Evolutionary conservation across 75 land plant genomes (phyloP).

Genomic region (Cryptomeria japonica): DNA sequence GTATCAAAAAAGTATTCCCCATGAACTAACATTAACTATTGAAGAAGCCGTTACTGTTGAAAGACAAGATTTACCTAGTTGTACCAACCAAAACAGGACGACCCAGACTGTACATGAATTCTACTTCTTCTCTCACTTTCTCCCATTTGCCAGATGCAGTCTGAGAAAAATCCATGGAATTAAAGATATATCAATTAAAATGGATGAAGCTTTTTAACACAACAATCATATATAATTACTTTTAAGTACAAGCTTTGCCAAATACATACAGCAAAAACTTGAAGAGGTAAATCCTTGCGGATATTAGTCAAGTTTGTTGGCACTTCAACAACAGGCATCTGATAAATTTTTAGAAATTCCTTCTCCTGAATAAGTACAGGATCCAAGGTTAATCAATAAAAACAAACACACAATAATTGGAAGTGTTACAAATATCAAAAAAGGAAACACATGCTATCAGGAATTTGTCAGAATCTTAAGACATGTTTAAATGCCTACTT

Average conservation of each 20-base stretch:
- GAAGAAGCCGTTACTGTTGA: neutral
- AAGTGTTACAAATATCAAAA: neutral
- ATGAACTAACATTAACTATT: neutral
- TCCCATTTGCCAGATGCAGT: slow-evolving; percentile 95
- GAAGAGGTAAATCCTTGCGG: slow-evolving; percentile 89
- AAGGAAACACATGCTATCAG: neutral
- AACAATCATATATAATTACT: neutral
- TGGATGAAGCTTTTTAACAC: neutral
- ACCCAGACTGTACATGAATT: slow-evolving; percentile 78
- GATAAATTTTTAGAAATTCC: slow-evolving; percentile 93
- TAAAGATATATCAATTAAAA: neutral
- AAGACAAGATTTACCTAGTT: slow-evolving; percentile 63
- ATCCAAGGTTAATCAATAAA: neutral
- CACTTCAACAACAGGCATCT: slow-evolving; percentile 97
- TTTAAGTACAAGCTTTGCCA: neutral
- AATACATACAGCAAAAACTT: slow-evolving; percentile 83
- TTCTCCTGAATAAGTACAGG: slow-evolving; percentile 59
- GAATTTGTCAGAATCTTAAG: neutral
- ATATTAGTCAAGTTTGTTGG: slow-evolving; percentile 98
- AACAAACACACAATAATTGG: neutral
- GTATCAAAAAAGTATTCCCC: neutral
- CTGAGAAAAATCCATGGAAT: slow-evolving; percentile 26
- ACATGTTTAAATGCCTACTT: slow-evolving; percentile 42
- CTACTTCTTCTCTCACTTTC: slow-evolving; percentile 81
- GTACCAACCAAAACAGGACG: slow-evolving; percentile 99